Conservation (phyloP, 495 filamentous ascomycete genomes). For the Xylaria acuta region DNA sequence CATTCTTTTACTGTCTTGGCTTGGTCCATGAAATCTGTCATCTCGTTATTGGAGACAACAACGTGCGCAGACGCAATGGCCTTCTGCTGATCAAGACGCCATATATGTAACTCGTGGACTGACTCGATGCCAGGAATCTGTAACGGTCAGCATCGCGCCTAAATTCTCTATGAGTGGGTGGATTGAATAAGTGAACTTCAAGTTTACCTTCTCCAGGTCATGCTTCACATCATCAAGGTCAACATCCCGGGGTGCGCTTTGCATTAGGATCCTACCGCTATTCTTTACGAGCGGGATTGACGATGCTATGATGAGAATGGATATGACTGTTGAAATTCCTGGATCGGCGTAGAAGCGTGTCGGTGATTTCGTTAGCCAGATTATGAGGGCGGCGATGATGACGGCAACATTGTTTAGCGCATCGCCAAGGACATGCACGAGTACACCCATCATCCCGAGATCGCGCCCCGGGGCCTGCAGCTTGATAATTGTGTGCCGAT, state of each 20-base stretch:
- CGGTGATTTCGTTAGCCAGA: conserved; percentile 72
- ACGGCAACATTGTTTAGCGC: conserved; percentile 93
- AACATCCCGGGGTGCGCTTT: conserved; percentile 80
- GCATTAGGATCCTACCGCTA: conserved; percentile 86
- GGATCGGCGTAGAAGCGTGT: conserved; percentile 77
- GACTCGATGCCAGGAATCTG: conserved; percentile 77
- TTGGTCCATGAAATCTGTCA: conserved; percentile 77
- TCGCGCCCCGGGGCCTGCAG: conserved; percentile 53
- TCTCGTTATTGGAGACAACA: conserved; percentile 66
- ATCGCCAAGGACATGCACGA: conserved; percentile 90
- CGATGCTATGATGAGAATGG: conserved; percentile 85
- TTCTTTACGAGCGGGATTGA: conserved; percentile 87
- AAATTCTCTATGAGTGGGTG: not conserved
- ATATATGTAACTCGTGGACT: conserved; percentile 92
- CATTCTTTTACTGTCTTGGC: conserved; percentile 78
- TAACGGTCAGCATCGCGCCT: not conserved
- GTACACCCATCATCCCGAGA: conserved; percentile 91
- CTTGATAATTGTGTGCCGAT: conserved; percentile 44
- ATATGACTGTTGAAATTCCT: conserved; percentile 81
- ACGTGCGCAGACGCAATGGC: conserved; percentile 86
- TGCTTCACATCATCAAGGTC: conserved; percentile 84
- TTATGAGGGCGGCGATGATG: conserved; percentile 82
- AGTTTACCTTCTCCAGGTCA: conserved; percentile 70
- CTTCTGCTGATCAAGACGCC: conserved; percentile 91
- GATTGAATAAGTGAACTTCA: not conserved